Evolutionary conservation across 1,139 yeast genomes (phyloP).

Genomic region (Saccharomyces hybrid): DNA sequence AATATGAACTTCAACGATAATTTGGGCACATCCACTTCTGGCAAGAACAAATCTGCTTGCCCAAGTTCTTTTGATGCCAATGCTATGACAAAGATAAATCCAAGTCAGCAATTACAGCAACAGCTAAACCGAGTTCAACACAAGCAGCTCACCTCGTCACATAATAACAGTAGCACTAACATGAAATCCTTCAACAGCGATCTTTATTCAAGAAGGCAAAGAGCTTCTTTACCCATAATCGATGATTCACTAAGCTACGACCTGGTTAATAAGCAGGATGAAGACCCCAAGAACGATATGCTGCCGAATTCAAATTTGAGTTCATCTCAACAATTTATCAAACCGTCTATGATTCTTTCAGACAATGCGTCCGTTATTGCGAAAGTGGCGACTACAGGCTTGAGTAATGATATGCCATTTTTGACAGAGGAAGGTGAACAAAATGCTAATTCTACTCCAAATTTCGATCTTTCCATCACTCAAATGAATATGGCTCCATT

Average conservation of each 20-base stretch:
- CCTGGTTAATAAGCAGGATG: slow-evolving; percentile 16
- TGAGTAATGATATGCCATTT: slow-evolving; percentile 51
- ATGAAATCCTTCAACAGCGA: slow-evolving; percentile 10
- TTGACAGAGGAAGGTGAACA: background rate
- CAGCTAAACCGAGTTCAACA: background rate
- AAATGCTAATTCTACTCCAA: background rate
- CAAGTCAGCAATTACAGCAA: slow-evolving; percentile 1
- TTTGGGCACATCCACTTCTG: background rate
- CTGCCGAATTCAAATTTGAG: background rate
- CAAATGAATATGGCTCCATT: slow-evolving; percentile 42
- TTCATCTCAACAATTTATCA: slow-evolving; percentile 8
- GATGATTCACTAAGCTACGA: slow-evolving; percentile 18
- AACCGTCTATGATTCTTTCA: slow-evolving; percentile 16
- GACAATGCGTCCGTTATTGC: slow-evolving; percentile 12
- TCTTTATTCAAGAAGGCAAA: slow-evolving; percentile 16
- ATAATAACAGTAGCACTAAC: slow-evolving; percentile 3
- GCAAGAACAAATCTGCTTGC: background rate
- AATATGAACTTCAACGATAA: slow-evolving; percentile 20
- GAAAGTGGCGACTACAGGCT: slow-evolving; percentile 34
- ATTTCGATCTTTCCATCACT: slow-evolving; percentile 54
- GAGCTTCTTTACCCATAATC: slow-evolving; percentile 21
- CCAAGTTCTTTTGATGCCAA: background rate
- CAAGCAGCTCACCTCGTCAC: slow-evolving; percentile 5
- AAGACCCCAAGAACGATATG: background rate
- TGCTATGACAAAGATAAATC: background rate